These are phyloP conservation scores for Trichosanthes truncata DNA, from an alignment of 306 rosid species.

Conservation along the genomic window DNA sequence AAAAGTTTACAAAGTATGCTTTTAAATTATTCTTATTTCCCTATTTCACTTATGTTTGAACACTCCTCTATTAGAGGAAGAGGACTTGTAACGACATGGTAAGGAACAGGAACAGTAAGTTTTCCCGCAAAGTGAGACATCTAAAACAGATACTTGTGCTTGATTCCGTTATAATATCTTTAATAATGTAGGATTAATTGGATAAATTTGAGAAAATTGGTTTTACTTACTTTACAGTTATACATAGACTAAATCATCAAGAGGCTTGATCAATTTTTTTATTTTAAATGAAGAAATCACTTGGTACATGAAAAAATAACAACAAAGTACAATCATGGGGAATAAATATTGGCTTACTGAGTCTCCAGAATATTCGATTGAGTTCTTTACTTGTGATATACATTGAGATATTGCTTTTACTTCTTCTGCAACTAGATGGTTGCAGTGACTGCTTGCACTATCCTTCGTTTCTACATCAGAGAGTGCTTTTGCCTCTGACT, in stretches of 20 bases:
- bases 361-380: constrained; percentile 28
- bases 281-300: neutral
- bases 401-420: constrained; percentile 81
- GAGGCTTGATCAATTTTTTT: neutral
- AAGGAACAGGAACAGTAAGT: neutral
- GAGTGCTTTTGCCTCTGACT: constrained; percentile 24
- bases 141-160: neutral
- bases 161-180: neutral
- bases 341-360: constrained; percentile 1
- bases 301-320: neutral
- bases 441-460: constrained; percentile 48
- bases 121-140: neutral
- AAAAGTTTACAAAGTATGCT: neutral
- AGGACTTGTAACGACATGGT: neutral
- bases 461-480: constrained; percentile 52
- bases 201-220: neutral
- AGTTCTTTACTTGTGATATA: constrained; percentile 67
- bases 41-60: neutral
- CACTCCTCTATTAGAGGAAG: neutral
- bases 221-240: neutral
- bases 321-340: neutral
- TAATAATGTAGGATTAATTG: neutral
- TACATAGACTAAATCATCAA: neutral
- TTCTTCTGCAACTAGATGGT: constrained; percentile 64
- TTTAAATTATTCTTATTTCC: neutral